Percentiles rank a stretch among this genome's conserved stretches.
phyloP scores from a whole-genome alignment of 257 asterid genomes.

The Solanum piurae region DNA sequence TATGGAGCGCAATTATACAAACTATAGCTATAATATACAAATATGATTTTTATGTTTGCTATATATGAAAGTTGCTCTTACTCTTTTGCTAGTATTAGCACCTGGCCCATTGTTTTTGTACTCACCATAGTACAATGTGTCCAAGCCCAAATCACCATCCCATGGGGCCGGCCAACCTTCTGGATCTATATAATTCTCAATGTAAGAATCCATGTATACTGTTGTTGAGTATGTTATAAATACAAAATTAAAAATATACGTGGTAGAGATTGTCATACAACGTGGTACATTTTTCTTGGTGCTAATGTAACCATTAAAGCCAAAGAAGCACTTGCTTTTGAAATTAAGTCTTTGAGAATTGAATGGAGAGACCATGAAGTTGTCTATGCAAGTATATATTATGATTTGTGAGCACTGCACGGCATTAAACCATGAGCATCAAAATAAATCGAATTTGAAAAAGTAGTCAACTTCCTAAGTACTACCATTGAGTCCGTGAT shows the following conservation, averaged over 20 bases:
- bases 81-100: constrained; percentile 1
- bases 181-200: no score
- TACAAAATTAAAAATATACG: no score
- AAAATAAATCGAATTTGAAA: not conserved
- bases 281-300: not conserved
- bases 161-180: not conserved
- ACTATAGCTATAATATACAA: no score
- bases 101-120: constrained; percentile 10
- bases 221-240: not conserved
- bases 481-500: no score
- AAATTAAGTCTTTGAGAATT: not conserved
- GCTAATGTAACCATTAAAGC: constrained; percentile 8
- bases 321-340: constrained; percentile 5
- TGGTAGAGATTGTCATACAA: no score
- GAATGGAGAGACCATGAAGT: not conserved
- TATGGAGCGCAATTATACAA: no score
- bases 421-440: constrained; percentile 16
- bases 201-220: no score
- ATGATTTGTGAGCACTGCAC: constrained; percentile 12
- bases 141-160: not conserved
- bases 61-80: not conserved
- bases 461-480: no score
- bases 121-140: constrained; percentile 2
- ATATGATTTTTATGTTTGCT: no score
- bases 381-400: constrained; percentile 8